Percentiles rank a stretch among this genome's conserved stretches.
phyloP scores from a whole-genome alignment of 2,329 filamentous ascomycete genomes.

The Colletotrichum chrysophilum region DNA sequence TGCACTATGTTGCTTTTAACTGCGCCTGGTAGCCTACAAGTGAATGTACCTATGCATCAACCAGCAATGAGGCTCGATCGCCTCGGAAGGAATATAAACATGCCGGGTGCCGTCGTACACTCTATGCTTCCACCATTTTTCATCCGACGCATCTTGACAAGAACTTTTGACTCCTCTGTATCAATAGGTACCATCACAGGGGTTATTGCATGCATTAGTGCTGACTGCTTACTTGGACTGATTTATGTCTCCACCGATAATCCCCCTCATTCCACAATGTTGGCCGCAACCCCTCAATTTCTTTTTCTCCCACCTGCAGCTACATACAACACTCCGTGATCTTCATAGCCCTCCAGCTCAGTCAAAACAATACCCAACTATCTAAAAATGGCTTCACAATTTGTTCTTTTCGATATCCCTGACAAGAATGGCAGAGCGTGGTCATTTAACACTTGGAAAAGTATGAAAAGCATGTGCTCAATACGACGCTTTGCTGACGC shows the following conservation, averaged over 20 bases:
- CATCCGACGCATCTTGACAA: too few species aligned
- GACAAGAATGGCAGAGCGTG: conserved; percentile 52
- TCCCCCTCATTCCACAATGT: not conserved
- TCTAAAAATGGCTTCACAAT: conserved; percentile 23
- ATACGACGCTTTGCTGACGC: not conserved
- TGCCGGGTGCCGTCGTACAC: too few species aligned
- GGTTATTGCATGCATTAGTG: not conserved
- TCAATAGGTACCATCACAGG: not conserved
- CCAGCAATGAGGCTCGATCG: too few species aligned
- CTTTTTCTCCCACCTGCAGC: not conserved
- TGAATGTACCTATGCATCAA: too few species aligned
- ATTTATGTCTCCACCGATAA: not conserved
- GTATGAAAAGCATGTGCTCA: conserved; percentile 39
- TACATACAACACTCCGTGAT: not conserved
- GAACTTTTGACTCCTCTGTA: not conserved
- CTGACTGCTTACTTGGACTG: not conserved
- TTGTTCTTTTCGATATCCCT: conserved; percentile 68
- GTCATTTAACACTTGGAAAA: conserved; percentile 77
- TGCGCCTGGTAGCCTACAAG: too few species aligned
- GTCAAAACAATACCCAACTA: not conserved
- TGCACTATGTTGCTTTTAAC: too few species aligned
- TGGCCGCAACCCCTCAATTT: not conserved
- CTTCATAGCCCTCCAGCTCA: not conserved
- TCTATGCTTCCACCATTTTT: too few species aligned
- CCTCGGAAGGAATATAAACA: too few species aligned